Percentiles rank a stretch among this genome's conserved stretches.
Conservation (phyloP, 441 rosid genomes). For the Croton setiger region DNA sequence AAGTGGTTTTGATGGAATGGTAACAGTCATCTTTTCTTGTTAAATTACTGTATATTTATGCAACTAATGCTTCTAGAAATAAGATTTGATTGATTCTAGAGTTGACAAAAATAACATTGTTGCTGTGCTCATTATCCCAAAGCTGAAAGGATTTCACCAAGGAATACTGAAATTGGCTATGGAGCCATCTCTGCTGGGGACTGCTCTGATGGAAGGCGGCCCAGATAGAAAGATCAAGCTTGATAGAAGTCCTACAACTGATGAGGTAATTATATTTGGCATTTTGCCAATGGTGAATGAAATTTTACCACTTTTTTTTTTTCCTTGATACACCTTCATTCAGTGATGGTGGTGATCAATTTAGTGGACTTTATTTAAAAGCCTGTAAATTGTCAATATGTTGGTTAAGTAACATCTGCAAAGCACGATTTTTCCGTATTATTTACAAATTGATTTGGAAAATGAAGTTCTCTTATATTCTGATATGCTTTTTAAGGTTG, state of each 20-base stretch:
- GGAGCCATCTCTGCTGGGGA: conserved; percentile 91
- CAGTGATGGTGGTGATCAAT: conserved; percentile 8
- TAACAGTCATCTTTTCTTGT: conserved; percentile 29
- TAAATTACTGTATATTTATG: not conserved
- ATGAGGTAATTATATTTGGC: conserved; percentile 57
- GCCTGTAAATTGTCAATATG: not conserved
- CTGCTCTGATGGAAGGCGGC: conserved; percentile 90
- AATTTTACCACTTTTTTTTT: not conserved
- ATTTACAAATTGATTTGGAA: not conserved
- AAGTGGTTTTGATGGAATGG: conserved; percentile 96
- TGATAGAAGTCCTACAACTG: conserved; percentile 80
- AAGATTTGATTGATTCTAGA: conserved; percentile 5
- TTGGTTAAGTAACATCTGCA: not conserved
- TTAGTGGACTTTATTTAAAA: not conserved
- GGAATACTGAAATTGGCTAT: conserved; percentile 92
- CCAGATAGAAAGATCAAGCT: conserved; percentile 91
- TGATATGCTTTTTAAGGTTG: not conserved
- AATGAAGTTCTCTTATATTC: not conserved
- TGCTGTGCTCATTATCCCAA: conserved; percentile 21
- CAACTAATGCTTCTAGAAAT: conserved; percentile 1
- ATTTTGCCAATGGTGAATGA: not conserved
- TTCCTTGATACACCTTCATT: not conserved
- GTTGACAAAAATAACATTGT: conserved; percentile 14
- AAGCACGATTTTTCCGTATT: not conserved
- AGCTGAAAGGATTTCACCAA: conserved; percentile 88